A percentile compares a stretch with the other conserved stretches of the same genome.
Evolutionary conservation across 202 grass and related monocot genomes (phyloP).

Genomic region (Zizania palustris): DNA sequence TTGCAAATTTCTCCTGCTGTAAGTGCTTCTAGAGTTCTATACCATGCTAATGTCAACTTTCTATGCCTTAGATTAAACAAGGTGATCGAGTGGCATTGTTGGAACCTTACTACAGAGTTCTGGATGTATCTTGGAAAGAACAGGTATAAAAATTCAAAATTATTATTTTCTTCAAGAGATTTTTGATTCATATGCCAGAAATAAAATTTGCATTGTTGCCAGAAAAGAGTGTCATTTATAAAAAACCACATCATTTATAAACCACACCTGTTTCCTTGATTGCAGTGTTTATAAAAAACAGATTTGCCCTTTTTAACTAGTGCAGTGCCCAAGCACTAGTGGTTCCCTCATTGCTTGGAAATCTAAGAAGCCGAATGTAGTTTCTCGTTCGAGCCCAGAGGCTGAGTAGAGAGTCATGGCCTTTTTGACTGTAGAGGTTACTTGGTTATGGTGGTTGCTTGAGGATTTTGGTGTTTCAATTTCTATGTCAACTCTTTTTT

Average conservation of each 20-base stretch:
- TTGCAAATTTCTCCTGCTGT: background rate
- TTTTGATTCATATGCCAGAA: background rate
- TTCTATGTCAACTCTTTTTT: no score
- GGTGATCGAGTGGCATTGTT: slow-evolving; percentile 46
- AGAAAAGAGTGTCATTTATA: background rate
- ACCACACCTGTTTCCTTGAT: background rate
- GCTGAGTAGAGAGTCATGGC: no score
- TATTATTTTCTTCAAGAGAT: background rate
- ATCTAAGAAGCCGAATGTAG: no score
- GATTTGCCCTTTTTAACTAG: background rate
- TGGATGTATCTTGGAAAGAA: slow-evolving; percentile 49
- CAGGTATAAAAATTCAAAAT: slow-evolving; percentile 28
- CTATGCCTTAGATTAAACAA: slow-evolving; percentile 52
- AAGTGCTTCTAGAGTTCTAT: background rate
- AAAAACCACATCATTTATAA: background rate
- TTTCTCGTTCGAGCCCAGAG: no score
- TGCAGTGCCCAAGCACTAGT: no score
- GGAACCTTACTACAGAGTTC: slow-evolving; percentile 51
- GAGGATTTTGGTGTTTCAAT: no score
- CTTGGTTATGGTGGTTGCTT: no score
- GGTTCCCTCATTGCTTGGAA: no score
- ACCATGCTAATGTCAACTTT: slow-evolving; percentile 37
- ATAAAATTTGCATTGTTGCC: background rate
- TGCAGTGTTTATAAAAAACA: background rate
- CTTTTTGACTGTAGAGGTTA: no score